Evolutionary conservation across 768 basidiomycete genomes (phyloP), one percentile per base, ranked within the genome.

Genomic region (Rhodotorula babjevae): DNA sequence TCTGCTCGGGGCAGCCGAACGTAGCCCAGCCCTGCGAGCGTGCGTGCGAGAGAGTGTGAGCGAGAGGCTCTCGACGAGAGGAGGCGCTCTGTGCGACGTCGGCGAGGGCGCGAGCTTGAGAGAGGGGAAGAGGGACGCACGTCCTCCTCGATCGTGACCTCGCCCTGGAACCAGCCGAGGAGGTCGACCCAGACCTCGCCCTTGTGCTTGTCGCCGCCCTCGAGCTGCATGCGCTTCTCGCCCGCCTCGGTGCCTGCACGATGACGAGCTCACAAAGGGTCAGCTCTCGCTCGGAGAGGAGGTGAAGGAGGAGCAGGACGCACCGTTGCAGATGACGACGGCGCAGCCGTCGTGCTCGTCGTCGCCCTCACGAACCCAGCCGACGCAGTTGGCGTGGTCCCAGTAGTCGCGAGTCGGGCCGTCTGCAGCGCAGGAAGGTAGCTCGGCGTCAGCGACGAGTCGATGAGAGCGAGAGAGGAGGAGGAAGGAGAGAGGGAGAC

Each of bases 111-210:
- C n/a, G n/a, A n/a, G 12, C 44, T 2, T 4, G 50, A 31, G 40
- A 23, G 25, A 29, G 14, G 36, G 19, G 19, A 3, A 50, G 29
- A 12, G 27, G 4, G 18, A 65, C 65, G 56, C 44, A 25, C 83
- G 64, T 84, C 83, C 29, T 84, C 82, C 36, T 80, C 83, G 47
- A 85, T 83, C n/a, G 77, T 80, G 65, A 84, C 74, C 72, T 82
- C 82, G 50, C 62, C 83, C 64, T 84, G 78, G 59, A 80, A 78
- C 84, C 84, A 85, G 10, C 84, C 84, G 19, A 85, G 78, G 27
- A 82, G 77, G 73, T 85, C 84, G 9, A 82, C 82, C 83, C 83
- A 85, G 36, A 78, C 80, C 77, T 85, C 83, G 5, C 84, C 84
- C 10, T 81, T 81, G 70, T 83, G 83, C 52, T 82, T 80, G 77